Base-by-base conservation (phyloP, 257 asterid species). In the Capsicum baccatum region DNA sequence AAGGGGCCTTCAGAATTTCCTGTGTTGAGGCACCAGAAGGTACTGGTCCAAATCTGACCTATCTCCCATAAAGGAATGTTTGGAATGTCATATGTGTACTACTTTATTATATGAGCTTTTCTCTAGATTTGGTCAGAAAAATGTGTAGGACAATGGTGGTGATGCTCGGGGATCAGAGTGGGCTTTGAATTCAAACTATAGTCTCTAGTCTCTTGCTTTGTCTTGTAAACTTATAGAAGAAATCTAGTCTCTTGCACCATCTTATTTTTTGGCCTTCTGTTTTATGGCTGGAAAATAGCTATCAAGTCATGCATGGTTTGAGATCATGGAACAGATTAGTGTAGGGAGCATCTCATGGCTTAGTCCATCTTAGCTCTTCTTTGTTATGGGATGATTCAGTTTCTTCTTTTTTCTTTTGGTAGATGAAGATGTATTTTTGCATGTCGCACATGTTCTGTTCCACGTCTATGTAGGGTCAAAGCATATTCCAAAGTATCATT, bases 11-110 rank as follows among this genome's bases (percentile, higher is more conserved):
- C 73, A 12, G 66, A 26, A 66, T 66, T 26, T 66, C 71, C n/a
- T 33, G 73, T 33, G n/a, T 14, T 35, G 48, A 63, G 70, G 35
- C 47, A 35, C 73, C 73, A 66, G 73, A 66, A 66, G 73, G 73
- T 47, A 26, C 19, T 66, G 73, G 48, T 66, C 73, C 48, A 66
- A 66, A 66, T 13, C 73, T 33, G 48, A 33, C 10, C 73, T 17
- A 12, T 66, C 48, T 66, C 42, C 73, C 73, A 12, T 66, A 33
- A 66, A 66, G 48, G n/a, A 66, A 33, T 66, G 48, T 33, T 66
- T 66, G 35, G 47, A 48, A 66, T 66, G 47, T 66, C 13, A 66
- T 66, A 33, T 26, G 42, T 13, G 9, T 62, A 19, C 68, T 62
- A 19, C 68, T 8, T 62, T 12, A 15, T 64, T 33, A 12, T 64